Evolutionary conservation across 352 stramenopile species (phyloP), one percentile per base, ranked within the genome.

Genomic region (Globisporangium polare): DNA sequence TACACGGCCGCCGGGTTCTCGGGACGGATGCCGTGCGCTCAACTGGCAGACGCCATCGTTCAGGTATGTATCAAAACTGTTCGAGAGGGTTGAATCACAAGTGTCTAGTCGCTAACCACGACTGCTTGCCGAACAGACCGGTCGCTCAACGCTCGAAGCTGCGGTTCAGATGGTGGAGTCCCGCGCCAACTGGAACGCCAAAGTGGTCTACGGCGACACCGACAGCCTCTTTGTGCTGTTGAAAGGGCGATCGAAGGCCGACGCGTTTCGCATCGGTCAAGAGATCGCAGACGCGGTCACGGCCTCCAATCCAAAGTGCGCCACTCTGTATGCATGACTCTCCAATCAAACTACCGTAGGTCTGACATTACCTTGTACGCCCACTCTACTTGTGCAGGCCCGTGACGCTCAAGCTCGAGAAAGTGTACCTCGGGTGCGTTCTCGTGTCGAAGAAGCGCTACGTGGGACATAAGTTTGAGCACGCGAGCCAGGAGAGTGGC

Each of bases 151-250:
- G 5, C 78, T 99, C 27, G 92, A 98, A 80, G 89, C 88, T 62
- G 91, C 96, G 52, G 96, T 99, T 37, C 72, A 87, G 41, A 54
- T 98, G 39, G 96, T 98, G 2, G 97, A 98, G 60, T 67, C 62
- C 12, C 78, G 87, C 59, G 64, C 74, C 22, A 77, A 86, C 45
- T 96, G 87, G 90, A 88, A 93, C 60, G 90, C 88, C n/a, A 78
- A 71, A 24, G 96, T 99, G 27, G 93, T 98, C 6, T 98, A 98
- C 65, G 97, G 96, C 10, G 97, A 99, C 71, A 99, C 98, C 5
- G 98, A 99, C 72, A 99, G 96, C 56, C 71, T 99, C 6, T 99
- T 99, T 78, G 88, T 99, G 43, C 83, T 97, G 58, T 75, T 99
- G 4, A 88, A 86, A 46, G 97, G 97, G n/a, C 83, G 94, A 33